Percentiles rank a stretch among this genome's conserved stretches.
Evolutionary conservation across 2,329 filamentous ascomycete species (phyloP).

Genomic region (Exutisphaerella laricina): DNA sequence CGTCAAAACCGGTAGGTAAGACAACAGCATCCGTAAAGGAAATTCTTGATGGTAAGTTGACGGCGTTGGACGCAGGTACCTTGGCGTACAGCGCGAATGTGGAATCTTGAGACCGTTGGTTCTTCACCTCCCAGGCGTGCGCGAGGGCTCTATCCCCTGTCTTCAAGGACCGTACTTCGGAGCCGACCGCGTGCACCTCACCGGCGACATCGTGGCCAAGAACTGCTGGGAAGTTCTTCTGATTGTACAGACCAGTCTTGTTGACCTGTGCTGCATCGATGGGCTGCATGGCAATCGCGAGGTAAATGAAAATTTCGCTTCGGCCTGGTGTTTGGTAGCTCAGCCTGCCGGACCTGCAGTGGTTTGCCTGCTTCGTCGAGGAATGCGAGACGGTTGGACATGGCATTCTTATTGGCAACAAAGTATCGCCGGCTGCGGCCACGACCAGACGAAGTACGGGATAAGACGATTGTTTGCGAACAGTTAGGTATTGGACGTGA

Average conservation of each 20-base stretch:
- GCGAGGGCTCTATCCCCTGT: constrained; percentile 51
- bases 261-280: constrained; percentile 24
- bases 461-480: too few species aligned
- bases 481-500: too few species aligned
- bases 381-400: background rate
- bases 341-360: background rate
- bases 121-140: constrained; percentile 5
- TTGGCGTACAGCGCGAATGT: constrained; percentile 21
- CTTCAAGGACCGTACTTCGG: constrained; percentile 52
- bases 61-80: constrained; percentile 11
- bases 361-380: background rate
- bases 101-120: constrained; percentile 12
- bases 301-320: background rate
- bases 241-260: constrained; percentile 18
- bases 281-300: constrained; percentile 33
- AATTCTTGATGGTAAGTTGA: constrained; percentile 15
- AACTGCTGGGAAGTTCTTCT: constrained; percentile 31
- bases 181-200: constrained; percentile 48
- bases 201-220: constrained; percentile 50
- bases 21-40: constrained; percentile 18
- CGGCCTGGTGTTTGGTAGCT: background rate
- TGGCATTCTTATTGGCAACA: too few species aligned
- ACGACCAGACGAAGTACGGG: too few species aligned
- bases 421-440: too few species aligned
- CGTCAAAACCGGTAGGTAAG: constrained; percentile 18